Base-by-base conservation (phyloP, 2,329 filamentous ascomycete species). In the Scytalidium sp. region DNA sequence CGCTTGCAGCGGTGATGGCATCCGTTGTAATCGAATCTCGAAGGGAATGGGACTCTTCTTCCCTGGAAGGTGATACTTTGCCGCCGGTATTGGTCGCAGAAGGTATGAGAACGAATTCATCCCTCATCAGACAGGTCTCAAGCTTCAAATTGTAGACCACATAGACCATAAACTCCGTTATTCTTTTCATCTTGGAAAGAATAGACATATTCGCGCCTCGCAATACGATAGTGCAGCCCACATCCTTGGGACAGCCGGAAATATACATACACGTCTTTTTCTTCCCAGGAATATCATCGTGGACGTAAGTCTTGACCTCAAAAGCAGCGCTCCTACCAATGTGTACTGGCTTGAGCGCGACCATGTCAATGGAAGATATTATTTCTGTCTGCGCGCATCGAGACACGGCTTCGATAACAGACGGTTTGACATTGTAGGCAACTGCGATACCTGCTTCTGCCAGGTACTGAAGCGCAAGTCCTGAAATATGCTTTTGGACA, bases 141-240 rank as follows among this genome's bases (percentile, higher is more conserved):
- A 99, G 78, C 64, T 96, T 96, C 47, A 99, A 76, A 61, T 97
- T 99, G 70, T 99, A 99, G 11, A 97, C 92, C 19, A 99, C 95
- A 60, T 97, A 99, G 32, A 95, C 88, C 93, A 99, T 97, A 64
- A 99, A 97, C 65, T 99, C 94, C 10, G 93, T 94, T 57, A 99
- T 94, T 46, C 84, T 82, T 70, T 99, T 99, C 67, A 99, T 84
- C 59, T 85, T 88, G 1, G 83, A 75, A 17, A 99, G 76, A 1
- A 84, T 76, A 43, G 81, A 73, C 23, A 84, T 85, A 51, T 87
- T 84, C 3, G 87, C 89, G 1, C 94, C 94, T 42, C 94, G 85
- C 19, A 99, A 75, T 11, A 91, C 90, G 59, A 99, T 96, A 0
- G 94, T 99, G 64, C 94, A 97, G 0, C 94, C 95, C 2, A 99